Evolutionary conservation across 306 rosid genomes (phyloP).

Genomic region (Amphicarpaea edgeworthii): DNA sequence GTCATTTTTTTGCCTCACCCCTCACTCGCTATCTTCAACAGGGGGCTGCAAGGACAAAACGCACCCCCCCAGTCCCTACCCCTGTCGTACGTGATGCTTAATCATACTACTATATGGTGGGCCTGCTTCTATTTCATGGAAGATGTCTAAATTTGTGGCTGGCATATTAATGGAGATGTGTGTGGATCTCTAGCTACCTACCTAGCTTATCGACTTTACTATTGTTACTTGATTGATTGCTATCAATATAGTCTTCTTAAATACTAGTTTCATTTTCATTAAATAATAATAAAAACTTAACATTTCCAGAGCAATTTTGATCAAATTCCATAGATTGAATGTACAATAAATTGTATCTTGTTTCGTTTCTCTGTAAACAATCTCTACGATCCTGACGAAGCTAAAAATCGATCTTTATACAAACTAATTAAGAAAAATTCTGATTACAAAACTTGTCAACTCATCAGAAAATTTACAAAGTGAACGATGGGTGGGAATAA

Average conservation of each 20-base stretch:
- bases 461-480: slow-evolving; percentile 37
- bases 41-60: neutral
- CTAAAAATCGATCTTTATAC: slow-evolving; percentile 8
- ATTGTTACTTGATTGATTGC: too few species aligned
- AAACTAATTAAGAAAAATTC: slow-evolving; percentile 11
- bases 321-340: slow-evolving; percentile 14
- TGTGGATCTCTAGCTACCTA: neutral
- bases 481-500: neutral
- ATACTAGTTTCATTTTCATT: neutral
- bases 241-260: too few species aligned
- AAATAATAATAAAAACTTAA: neutral
- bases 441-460: slow-evolving; percentile 42
- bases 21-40: neutral
- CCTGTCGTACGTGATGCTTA: neutral
- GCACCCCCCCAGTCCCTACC: neutral
- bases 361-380: slow-evolving; percentile 21
- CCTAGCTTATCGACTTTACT: neutral
- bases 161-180: neutral
- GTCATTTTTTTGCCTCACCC: neutral
- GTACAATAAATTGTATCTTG: neutral
- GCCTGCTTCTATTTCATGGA: neutral
- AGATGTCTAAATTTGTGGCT: neutral
- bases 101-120: neutral
- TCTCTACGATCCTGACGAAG: slow-evolving; percentile 12
- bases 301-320: neutral